These are phyloP conservation scores for Dictyostelium purpureum DNA, from an alignment of 78 protist genomes.

Conservation along the genomic window DNA sequence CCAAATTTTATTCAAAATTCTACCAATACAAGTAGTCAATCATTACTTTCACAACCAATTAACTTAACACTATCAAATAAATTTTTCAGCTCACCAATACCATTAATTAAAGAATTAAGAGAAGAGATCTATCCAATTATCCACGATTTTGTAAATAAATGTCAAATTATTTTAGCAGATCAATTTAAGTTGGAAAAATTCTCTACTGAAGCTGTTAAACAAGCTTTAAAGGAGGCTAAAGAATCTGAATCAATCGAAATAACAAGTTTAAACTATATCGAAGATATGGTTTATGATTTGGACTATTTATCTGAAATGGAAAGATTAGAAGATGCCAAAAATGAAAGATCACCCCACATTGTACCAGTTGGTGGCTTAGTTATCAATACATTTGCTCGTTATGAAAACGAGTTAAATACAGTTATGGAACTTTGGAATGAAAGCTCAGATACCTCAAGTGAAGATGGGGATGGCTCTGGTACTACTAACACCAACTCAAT, in stretches of 20 bases:
- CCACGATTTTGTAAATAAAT: conserved; percentile 30
- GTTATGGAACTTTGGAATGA: conserved; percentile 73
- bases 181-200: conserved; percentile 40
- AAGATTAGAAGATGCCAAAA: conserved; percentile 39
- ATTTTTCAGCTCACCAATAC: conserved; percentile 57
- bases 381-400: conserved; percentile 52
- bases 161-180: conserved; percentile 34
- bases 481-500: background rate
- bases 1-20: background rate
- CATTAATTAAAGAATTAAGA: conserved; percentile 32
- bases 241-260: background rate
- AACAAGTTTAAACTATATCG: background rate
- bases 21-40: no score
- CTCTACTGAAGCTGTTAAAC: background rate
- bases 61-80: conserved; percentile 27
- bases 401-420: conserved; percentile 77
- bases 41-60: conserved; percentile 16
- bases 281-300: conserved; percentile 57
- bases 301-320: conserved; percentile 53
- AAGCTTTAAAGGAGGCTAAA: background rate
- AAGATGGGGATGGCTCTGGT: background rate
- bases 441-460: background rate
- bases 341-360: conserved; percentile 15
- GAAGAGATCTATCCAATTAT: conserved; percentile 67
- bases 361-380: conserved; percentile 79